A percentile compares a stretch with the other conserved stretches of the same genome.
Conservation (phyloP, 2,329 filamentous ascomycete genomes). For the Aspergillus ochraceus region DNA sequence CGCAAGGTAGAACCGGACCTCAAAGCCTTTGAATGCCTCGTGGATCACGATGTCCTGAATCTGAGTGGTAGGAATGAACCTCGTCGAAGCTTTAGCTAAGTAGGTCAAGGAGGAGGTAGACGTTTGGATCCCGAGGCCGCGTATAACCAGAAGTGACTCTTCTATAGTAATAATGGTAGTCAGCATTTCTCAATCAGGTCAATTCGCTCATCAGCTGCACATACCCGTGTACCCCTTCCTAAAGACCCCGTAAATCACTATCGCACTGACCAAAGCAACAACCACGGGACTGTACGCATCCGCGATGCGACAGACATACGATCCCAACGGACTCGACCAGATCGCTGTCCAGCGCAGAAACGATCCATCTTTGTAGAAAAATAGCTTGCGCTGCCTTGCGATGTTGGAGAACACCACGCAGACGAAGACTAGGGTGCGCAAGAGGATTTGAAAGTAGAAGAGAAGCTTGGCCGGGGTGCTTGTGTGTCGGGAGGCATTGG, state of each 20-base stretch:
- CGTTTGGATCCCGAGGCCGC: conserved; percentile 88
- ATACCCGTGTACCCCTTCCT: conserved; percentile 54
- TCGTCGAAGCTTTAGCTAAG: conserved; percentile 61
- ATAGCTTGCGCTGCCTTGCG: conserved; percentile 32
- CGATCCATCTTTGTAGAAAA: conserved; percentile 27
- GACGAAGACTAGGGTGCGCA: conserved; percentile 47
- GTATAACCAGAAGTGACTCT: conserved; percentile 85
- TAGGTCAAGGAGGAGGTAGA: conserved; percentile 69
- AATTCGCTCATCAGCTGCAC: conserved; percentile 14
- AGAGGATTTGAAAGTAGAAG: conserved; percentile 45
- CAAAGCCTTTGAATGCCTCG: conserved; percentile 90
- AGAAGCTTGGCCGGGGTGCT: conserved; percentile 48
- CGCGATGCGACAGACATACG: conserved; percentile 34
- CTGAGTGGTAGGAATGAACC: conserved; percentile 85
- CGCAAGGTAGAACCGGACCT: conserved; percentile 83
- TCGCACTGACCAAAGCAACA: conserved; percentile 38
- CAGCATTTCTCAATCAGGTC: conserved; percentile 14
- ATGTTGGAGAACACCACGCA: conserved; percentile 39
- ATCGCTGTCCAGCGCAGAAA: conserved; percentile 31
- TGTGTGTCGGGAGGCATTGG: conserved; percentile 64
- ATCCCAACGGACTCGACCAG: conserved; percentile 36
- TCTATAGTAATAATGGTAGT: conserved; percentile 51
- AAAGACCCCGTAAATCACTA: conserved; percentile 47
- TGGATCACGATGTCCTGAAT: conserved; percentile 94
- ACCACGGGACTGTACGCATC: conserved; percentile 44